Percentiles rank a stretch among this genome's conserved stretches.
phyloP scores from a whole-genome alignment of 495 filamentous ascomycete species.

The Neurospora sp. region DNA sequence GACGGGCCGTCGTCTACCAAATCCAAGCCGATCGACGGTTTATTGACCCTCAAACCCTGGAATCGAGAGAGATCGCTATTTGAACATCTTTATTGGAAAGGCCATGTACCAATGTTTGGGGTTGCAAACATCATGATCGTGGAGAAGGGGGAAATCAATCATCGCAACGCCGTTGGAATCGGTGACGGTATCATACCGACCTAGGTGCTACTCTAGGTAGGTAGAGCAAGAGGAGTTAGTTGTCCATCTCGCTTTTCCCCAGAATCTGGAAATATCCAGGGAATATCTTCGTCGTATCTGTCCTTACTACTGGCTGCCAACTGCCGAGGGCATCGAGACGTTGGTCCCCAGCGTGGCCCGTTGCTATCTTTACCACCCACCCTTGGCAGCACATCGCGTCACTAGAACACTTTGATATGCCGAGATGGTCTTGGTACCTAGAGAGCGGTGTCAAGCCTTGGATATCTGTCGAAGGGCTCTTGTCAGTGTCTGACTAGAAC shows the following conservation, averaged over 20 bases:
- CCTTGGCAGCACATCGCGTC: background rate
- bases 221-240: background rate
- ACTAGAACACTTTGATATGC: background rate
- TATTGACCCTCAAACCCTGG: background rate
- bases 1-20: background rate
- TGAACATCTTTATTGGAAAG: too few relatives aligned
- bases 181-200: background rate
- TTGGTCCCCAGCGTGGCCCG: background rate
- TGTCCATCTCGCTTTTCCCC: background rate
- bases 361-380: background rate
- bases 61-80: background rate
- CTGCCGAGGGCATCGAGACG: background rate
- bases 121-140: background rate
- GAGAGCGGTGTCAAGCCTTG: background rate
- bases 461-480: too few relatives aligned
- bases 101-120: background rate
- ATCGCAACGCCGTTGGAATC: background rate
- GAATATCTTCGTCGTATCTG: background rate
- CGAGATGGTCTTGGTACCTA: background rate
- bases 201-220: background rate
- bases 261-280: background rate
- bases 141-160: background rate
- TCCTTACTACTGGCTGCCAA: background rate
- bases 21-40: background rate
- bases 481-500: too few relatives aligned